phyloP scores from a whole-genome alignment of 1,284 basidiomycete genomes.

The Cryptococcus sp. region DNA sequence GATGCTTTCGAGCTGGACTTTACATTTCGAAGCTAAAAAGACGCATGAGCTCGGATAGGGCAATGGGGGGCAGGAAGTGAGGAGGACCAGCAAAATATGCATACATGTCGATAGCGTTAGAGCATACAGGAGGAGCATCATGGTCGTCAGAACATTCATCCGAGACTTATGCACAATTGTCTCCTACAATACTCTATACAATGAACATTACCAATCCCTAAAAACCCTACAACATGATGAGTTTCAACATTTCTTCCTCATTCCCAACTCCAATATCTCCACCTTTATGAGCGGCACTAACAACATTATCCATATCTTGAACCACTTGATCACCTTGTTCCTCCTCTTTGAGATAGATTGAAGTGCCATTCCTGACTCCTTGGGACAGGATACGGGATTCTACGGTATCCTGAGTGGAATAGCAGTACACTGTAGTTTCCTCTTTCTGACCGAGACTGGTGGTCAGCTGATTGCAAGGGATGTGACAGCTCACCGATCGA shows the following conservation, averaged over 20 bases:
- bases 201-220: no score
- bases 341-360: constrained; percentile 39
- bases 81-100: no score
- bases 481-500: constrained; percentile 24
- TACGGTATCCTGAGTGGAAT: constrained; percentile 42
- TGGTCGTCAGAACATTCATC: no score
- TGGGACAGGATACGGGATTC: constrained; percentile 42
- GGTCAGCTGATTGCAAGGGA: constrained; percentile 1
- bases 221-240: constrained; percentile 22
- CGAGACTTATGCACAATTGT: no score
- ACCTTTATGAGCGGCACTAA: constrained; percentile 37
- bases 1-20: constrained; percentile 43
- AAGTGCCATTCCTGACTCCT: constrained; percentile 42
- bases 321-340: constrained; percentile 23
- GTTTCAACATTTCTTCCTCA: constrained; percentile 28
- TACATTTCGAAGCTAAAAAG: constrained; percentile 46
- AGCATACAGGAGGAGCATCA: no score
- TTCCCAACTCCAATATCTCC: constrained; percentile 33
- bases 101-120: no score
- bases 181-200: no score
- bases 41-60: background rate
- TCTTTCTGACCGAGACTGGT: constrained; percentile 33
- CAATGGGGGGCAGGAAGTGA: no score
- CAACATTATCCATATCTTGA: constrained; percentile 34
- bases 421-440: constrained; percentile 46